Conservation (phyloP, 495 filamentous ascomycete species). For the Penicillium egyptiacum region DNA sequence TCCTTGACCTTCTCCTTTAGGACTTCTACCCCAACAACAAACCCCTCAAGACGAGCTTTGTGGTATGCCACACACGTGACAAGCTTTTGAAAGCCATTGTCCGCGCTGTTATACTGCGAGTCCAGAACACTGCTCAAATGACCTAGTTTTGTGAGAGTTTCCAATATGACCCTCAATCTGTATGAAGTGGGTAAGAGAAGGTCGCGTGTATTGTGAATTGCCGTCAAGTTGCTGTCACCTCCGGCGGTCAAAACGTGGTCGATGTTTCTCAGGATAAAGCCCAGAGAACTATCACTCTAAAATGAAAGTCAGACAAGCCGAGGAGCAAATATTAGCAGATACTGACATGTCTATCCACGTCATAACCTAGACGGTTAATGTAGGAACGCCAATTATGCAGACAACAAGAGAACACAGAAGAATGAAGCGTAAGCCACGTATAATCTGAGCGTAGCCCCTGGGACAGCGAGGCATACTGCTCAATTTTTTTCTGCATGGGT, state of each 20-base stretch:
- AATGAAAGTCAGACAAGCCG: not conserved
- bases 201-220: constrained; percentile 4
- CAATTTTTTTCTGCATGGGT: not conserved
- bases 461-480: constrained; percentile 10
- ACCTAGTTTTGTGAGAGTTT: constrained; percentile 13
- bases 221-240: constrained; percentile 4
- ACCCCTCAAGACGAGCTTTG: constrained; percentile 8
- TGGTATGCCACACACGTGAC: constrained; percentile 9
- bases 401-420: not conserved
- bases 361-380: not conserved
- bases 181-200: not conserved
- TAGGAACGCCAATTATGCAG: constrained; percentile 1
- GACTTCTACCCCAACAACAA: constrained; percentile 14
- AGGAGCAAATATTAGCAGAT: not conserved
- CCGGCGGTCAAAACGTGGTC: not conserved
- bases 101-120: not conserved
- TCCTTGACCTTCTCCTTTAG: constrained; percentile 21
- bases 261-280: constrained; percentile 2
- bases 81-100: constrained; percentile 6
- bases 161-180: constrained; percentile 11
- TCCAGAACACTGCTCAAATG: constrained; percentile 9
- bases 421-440: not conserved
- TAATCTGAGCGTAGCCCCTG: constrained; percentile 10
- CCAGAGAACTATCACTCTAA: not conserved
- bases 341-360: constrained; percentile 7